Evolutionary conservation across 148 eudicot genomes (phyloP).

Genomic region (Talinum fruticosum): DNA sequence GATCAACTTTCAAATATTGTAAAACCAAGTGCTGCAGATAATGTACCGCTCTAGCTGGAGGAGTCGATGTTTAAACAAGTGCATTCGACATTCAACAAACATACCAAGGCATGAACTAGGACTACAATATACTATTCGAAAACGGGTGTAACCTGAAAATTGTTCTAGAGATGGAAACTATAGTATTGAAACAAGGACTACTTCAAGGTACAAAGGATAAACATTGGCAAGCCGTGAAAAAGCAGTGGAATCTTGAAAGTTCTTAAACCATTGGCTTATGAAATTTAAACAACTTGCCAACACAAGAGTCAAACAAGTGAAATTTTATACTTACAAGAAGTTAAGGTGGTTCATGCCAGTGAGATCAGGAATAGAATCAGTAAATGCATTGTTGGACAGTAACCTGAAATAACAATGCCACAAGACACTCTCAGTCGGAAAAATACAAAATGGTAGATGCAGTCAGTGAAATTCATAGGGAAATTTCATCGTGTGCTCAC

Average conservation of each 20-base stretch:
- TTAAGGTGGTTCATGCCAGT: constrained; percentile 51
- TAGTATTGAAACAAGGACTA: background rate
- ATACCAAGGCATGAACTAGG: background rate
- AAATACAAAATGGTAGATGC: background rate
- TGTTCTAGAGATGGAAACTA: background rate
- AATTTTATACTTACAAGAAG: constrained; percentile 48
- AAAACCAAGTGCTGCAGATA: background rate
- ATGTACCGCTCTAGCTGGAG: too few species aligned
- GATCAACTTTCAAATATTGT: background rate
- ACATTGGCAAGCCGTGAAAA: background rate
- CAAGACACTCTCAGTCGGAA: background rate
- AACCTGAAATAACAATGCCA: constrained; percentile 41
- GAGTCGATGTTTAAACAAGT: too few species aligned
- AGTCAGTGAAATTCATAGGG: background rate
- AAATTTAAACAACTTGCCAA: background rate
- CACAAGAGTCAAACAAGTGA: background rate
- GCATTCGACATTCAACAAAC: too few species aligned
- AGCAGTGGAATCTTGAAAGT: background rate
- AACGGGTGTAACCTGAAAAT: background rate
- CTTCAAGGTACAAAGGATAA: background rate
- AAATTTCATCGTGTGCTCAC: constrained; percentile 43
- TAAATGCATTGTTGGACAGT: constrained; percentile 66
- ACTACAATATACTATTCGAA: background rate
- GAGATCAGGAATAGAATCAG: constrained; percentile 66
- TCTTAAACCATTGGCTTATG: constrained; percentile 1